Conservation (phyloP, 2,329 filamentous ascomycete species). For the Periconia digitata region DNA sequence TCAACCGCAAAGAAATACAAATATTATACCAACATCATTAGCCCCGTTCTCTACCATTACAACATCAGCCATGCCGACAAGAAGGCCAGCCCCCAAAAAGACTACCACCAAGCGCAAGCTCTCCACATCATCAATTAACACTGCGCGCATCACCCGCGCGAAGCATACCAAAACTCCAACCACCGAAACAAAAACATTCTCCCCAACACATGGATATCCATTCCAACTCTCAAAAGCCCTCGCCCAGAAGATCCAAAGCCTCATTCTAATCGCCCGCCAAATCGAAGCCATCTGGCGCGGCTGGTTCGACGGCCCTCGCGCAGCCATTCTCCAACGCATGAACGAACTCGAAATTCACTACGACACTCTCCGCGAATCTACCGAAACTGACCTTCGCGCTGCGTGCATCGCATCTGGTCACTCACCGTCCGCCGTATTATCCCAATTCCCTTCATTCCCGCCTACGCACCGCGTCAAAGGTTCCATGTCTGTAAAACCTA, state of each 20-base stretch:
- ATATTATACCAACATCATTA: no score
- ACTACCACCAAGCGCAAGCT: not conserved
- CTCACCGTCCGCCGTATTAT: not conserved
- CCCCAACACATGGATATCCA: conserved; percentile 1
- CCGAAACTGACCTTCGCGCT: conserved; percentile 3
- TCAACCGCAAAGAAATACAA: no score
- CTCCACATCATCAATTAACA: not conserved
- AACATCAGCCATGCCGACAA: not conserved
- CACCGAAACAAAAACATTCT: not conserved
- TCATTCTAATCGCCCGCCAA: conserved; percentile 10
- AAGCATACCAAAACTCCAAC: not conserved
- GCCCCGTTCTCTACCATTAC: no score
- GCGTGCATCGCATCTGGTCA: not conserved
- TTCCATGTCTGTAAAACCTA: not conserved
- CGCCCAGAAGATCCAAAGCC: conserved; percentile 9
- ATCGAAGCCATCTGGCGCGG: conserved; percentile 7
- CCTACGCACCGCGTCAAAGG: not conserved
- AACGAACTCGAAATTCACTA: conserved; percentile 2
- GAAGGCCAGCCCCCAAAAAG: not conserved
- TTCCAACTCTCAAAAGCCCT: conserved; percentile 10
- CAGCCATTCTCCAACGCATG: not conserved
- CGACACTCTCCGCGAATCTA: conserved; percentile 2
- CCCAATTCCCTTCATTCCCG: not conserved
- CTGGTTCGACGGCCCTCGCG: not conserved
- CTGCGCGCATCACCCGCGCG: not conserved